Evolutionary conservation across 352 stramenopile genomes (phyloP), one percentile per base, ranked within the genome.

Genomic region (Phytophthora cryptogea): DNA sequence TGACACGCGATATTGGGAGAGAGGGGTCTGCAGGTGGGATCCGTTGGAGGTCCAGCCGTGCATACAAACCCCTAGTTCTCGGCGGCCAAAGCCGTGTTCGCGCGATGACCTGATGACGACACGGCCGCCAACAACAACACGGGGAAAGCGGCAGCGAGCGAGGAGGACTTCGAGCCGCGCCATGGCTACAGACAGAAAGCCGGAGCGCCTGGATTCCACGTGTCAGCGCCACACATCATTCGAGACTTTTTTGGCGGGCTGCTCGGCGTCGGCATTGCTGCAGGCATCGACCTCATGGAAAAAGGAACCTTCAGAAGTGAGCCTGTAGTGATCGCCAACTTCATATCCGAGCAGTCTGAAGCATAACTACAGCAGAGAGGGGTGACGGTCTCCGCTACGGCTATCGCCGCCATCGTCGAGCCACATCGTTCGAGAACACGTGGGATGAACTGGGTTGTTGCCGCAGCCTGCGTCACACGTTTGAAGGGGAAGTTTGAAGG

Each of bases 121-220:
- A 70, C 62, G 61, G 26, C 59, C 30, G 28, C 56, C 63, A 68
- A 59, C 52, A 27, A 51, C 63, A 72, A 73, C 68, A 76, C 68
- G 68, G 20, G 20, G 61, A 65, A 74, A 66, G 28, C 32, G 14
- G 33, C 13, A 44, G 39, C 27, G 39, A 44, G 5, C 5, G 9
- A n/a, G 33, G 11, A 16, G 4, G 5, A 39, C 6, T 39, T 5
- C n/a, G 11, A 5, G 5, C 1, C 32, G 16, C 32, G 31, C 28
- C 28, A 42, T 54, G 49, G 40, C 37, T 51, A 32, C 48, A 51
- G 39, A 46, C 62, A 66, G 36, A 57, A 62, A 70, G 62, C 62
- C 62, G 62, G 62, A 66, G 42, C 49, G 7, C 11, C 48, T 44
- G 42, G 48, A 50, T 53, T 52, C 60, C 45, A 63, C 30, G 37